These are phyloP conservation scores for Phallus indusiatus DNA, from an alignment of 768 basidiomycete genomes.

Conservation along the genomic window DNA sequence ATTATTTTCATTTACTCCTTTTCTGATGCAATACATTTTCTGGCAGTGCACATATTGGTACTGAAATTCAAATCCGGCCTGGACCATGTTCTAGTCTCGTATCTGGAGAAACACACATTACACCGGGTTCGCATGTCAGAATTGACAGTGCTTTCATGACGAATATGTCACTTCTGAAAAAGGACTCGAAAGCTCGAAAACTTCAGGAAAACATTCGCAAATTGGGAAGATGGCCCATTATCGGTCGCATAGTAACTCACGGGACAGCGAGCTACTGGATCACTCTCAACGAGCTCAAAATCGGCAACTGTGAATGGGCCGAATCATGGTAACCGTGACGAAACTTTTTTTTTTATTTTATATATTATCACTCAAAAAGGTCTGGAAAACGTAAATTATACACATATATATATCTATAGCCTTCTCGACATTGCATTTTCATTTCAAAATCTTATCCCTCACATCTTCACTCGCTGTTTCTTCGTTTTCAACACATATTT, in stretches of 20 bases:
- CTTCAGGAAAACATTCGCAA: background rate
- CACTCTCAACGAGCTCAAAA: conserved; percentile 8
- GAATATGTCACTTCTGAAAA: background rate
- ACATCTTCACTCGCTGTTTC: no score
- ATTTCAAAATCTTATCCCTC: no score
- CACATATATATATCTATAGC: no score
- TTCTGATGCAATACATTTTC: background rate
- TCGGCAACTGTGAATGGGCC: conserved; percentile 12
- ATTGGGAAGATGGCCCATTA: conserved; percentile 7
- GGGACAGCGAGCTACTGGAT: conserved; percentile 15
- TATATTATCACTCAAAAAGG: no score
- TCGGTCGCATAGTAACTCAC: conserved; percentile 12
- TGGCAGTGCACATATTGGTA: conserved; percentile 7
- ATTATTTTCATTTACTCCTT: background rate
- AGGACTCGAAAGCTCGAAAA: background rate
- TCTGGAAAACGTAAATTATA: no score
- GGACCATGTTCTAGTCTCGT: conserved; percentile 6
- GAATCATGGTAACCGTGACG: background rate
- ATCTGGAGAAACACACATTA: conserved; percentile 11
- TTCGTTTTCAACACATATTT: no score
- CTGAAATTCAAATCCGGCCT: conserved; percentile 10
- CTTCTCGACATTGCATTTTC: no score
- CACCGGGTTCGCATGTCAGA: conserved; percentile 11
- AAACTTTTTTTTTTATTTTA: background rate
- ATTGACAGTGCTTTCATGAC: conserved; percentile 9